Conservation (phyloP, 2,329 filamentous ascomycete species). For the Colletotrichum phormii region DNA sequence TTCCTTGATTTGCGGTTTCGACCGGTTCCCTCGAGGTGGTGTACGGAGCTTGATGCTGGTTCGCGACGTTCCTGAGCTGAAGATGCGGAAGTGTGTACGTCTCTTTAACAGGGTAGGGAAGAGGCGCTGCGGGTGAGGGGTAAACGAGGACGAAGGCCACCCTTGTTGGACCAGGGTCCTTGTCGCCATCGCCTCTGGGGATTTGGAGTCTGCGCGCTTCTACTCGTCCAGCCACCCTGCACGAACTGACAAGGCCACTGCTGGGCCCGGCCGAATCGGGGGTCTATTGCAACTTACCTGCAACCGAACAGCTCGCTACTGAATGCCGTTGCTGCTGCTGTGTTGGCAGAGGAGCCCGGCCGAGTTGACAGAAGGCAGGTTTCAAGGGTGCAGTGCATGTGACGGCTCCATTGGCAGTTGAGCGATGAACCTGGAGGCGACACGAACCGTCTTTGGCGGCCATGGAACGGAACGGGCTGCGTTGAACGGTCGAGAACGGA, state of each 20-base stretch:
- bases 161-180: constrained; percentile 1
- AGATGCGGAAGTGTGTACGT: neutral
- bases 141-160: neutral
- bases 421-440: neutral
- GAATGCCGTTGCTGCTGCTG: constrained; percentile 5
- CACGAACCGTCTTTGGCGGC: constrained; percentile 12
- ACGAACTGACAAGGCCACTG: constrained; percentile 22
- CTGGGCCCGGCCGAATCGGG: neutral
- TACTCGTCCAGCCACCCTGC: constrained; percentile 37
- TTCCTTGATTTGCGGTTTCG: neutral
- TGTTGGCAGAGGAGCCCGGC: constrained; percentile 14
- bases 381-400: constrained; percentile 23
- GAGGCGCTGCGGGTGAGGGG: constrained; percentile 11
- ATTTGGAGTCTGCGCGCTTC: constrained; percentile 30
- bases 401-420: constrained; percentile 20
- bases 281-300: neutral
- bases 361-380: constrained; percentile 1
- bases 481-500: neutral
- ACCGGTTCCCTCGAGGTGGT: constrained; percentile 7
- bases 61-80: constrained; percentile 36
- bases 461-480: neutral
- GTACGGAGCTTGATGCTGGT: constrained; percentile 27
- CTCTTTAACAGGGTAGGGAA: neutral
- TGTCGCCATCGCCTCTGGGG: constrained; percentile 11
- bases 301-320: constrained; percentile 15